phyloP scores from a whole-genome alignment of 768 basidiomycete species.

The Tylopilus cervinicoccineus region DNA sequence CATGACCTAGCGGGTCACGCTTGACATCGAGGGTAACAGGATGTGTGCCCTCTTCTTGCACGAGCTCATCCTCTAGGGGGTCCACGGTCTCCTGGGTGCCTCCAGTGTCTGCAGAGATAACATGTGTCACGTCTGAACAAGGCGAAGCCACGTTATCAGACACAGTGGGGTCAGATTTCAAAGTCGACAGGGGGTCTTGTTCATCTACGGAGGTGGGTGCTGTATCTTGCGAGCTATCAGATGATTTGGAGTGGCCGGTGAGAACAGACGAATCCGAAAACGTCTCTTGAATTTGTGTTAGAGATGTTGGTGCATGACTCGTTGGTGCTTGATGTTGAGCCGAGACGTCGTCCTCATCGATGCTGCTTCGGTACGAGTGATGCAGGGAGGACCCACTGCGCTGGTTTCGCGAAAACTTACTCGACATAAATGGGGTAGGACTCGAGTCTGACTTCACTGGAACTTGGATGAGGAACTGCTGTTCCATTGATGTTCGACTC shows the following conservation, averaged over 20 bases:
- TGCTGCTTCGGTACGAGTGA: slow-evolving; percentile 33
- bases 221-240: slow-evolving; percentile 45
- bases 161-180: slow-evolving; percentile 22
- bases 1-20: slow-evolving; percentile 52
- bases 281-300: slow-evolving; percentile 31
- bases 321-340: slow-evolving; percentile 45
- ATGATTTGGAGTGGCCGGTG: slow-evolving; percentile 42
- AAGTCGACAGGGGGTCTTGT: slow-evolving; percentile 31
- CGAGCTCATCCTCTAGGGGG: slow-evolving; percentile 50
- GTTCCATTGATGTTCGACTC: slow-evolving; percentile 56
- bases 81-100: slow-evolving; percentile 30
- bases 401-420: slow-evolving; percentile 42
- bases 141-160: slow-evolving; percentile 30
- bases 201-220: slow-evolving; percentile 49
- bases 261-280: slow-evolving; percentile 51
- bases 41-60: slow-evolving; percentile 52
- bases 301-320: slow-evolving; percentile 14
- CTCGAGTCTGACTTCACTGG: slow-evolving; percentile 48
- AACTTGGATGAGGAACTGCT: slow-evolving; percentile 62
- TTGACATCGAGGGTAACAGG: slow-evolving; percentile 38
- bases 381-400: slow-evolving; percentile 37
- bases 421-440: slow-evolving; percentile 42
- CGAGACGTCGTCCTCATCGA: slow-evolving; percentile 61
- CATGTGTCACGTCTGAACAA: slow-evolving; percentile 32
- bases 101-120: slow-evolving; percentile 51